These are phyloP conservation scores for Vitellaria paradoxa DNA, from an alignment of 179 eudicot species.

Conservation along the genomic window DNA sequence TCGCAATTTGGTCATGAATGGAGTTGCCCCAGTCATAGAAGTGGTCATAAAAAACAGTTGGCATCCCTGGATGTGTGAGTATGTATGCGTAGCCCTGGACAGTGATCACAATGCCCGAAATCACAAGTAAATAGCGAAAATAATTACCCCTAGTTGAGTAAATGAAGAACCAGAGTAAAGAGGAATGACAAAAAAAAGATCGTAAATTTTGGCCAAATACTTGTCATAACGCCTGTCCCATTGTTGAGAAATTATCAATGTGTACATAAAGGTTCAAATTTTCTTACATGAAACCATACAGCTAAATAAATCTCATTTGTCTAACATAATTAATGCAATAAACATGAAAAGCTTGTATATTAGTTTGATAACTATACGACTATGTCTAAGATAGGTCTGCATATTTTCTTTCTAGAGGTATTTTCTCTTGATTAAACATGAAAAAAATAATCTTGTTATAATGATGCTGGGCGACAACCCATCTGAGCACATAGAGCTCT, in stretches of 20 bases:
- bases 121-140: background rate
- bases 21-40: slow-evolving; percentile 79
- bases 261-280: background rate
- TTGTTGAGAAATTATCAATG: background rate
- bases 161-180: background rate
- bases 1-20: slow-evolving; percentile 77
- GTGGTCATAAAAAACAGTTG: slow-evolving; percentile 88
- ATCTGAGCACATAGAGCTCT: no score
- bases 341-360: background rate
- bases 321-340: background rate
- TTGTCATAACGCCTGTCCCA: background rate
- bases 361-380: background rate
- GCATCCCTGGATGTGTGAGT: slow-evolving; percentile 91
- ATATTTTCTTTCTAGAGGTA: background rate
- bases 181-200: background rate
- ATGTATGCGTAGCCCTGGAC: slow-evolving; percentile 89
- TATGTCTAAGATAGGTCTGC: background rate
- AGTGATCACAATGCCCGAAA: slow-evolving; percentile 6
- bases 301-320: background rate
- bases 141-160: background rate
- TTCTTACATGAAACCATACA: background rate
- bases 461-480: background rate
- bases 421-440: background rate
- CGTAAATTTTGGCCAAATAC: background rate
- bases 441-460: background rate